A percentile compares a stretch with the other conserved stretches of the same genome.
These are phyloP conservation scores for Knufia petricola DNA, from an alignment of 2,329 filamentous ascomycete species.

Conservation along the genomic window DNA sequence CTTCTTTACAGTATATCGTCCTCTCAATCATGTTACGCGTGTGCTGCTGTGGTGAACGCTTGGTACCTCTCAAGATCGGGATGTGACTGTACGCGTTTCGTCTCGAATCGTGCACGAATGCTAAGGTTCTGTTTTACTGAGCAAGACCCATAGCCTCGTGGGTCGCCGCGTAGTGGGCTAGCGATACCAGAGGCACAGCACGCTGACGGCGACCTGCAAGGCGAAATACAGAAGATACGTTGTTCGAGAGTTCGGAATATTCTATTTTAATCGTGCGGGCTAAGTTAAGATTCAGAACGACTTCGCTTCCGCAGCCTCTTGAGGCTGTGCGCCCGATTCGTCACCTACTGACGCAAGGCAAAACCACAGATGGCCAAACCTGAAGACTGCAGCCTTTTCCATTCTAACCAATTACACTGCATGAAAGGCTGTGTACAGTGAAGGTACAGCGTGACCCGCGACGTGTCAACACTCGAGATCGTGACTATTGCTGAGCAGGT, in stretches of 20 bases:
- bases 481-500: background rate
- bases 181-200: background rate
- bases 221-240: background rate
- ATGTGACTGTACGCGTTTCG: too few relatives aligned
- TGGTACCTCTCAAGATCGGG: too few relatives aligned
- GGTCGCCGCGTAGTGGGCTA: background rate
- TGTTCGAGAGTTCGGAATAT: too few relatives aligned
- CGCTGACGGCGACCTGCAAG: background rate
- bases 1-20: too few relatives aligned
- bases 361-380: background rate
- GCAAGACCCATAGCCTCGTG: background rate
- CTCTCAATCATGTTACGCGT: too few relatives aligned
- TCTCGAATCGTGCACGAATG: too few relatives aligned
- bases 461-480: background rate
- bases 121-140: too few relatives aligned
- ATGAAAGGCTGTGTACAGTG: slow-evolving; percentile 3
- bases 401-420: slow-evolving; percentile 3
- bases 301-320: background rate
- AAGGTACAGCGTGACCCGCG: background rate
- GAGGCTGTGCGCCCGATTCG: background rate
- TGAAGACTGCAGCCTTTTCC: background rate
- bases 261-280: too few relatives aligned
- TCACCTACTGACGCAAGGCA: background rate
- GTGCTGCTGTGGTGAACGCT: too few relatives aligned
- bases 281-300: too few relatives aligned